Conservation (phyloP, 2,329 filamentous ascomycete genomes). For the Bertia moriformis region DNA sequence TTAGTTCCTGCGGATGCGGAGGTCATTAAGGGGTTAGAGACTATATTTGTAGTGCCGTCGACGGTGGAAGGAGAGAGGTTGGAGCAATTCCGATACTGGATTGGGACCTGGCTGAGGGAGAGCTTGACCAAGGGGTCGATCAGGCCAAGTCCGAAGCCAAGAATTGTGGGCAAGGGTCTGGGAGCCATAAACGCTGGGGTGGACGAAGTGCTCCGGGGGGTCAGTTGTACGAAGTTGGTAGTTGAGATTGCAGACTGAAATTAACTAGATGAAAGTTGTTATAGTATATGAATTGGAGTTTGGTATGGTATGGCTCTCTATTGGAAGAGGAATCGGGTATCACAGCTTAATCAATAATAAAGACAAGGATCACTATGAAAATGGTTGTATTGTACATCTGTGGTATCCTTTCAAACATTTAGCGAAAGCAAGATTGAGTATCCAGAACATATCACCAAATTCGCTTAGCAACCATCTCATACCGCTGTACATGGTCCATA, state of each 20-base stretch:
- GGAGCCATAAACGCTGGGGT: conserved; percentile 20
- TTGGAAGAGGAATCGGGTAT: no score
- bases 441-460: conserved; percentile 93
- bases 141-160: conserved; percentile 21
- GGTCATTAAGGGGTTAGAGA: conserved; percentile 16
- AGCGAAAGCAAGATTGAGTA: no score
- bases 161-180: conserved; percentile 19
- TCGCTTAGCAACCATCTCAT: conserved; percentile 90
- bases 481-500: conserved; percentile 38
- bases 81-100: conserved; percentile 21
- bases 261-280: no score
- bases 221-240: conserved; percentile 26
- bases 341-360: no score
- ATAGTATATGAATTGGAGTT: no score
- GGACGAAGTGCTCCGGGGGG: conserved; percentile 17
- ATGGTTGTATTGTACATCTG: no score
- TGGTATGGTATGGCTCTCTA: no score
- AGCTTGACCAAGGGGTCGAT: conserved; percentile 15
- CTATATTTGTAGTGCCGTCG: conserved; percentile 21
- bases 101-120: conserved; percentile 19
- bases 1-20: conserved; percentile 13
- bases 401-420: no score
- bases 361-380: no score
- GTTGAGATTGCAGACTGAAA: conserved; percentile 19
- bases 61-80: conserved; percentile 15